A percentile compares a stretch with the other conserved stretches of the same genome.
Evolutionary conservation across 2,329 filamentous ascomycete genomes (phyloP).

Genomic region (Exophiala dermatitidis): DNA sequence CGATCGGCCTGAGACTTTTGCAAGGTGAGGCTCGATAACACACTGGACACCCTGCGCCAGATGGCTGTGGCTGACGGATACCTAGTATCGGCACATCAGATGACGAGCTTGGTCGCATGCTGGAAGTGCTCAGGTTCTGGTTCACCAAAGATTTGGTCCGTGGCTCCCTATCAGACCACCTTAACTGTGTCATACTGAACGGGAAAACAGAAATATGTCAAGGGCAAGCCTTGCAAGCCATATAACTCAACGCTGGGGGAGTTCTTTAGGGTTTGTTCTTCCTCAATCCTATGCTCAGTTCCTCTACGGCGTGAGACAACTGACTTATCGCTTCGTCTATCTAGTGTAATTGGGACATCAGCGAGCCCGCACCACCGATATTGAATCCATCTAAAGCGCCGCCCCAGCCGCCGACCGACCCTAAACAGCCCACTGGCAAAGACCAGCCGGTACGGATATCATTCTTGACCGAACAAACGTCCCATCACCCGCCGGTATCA

Average conservation of each 20-base stretch:
- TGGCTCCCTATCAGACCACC: background rate
- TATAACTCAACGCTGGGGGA: constrained; percentile 97
- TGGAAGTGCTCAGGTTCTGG: constrained; percentile 93
- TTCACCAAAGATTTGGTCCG: constrained; percentile 86
- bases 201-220: constrained; percentile 75
- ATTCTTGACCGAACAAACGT: constrained; percentile 95
- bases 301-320: background rate
- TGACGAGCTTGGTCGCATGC: constrained; percentile 84
- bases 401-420: constrained; percentile 33
- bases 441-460: constrained; percentile 64
- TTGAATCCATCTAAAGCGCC: constrained; percentile 29
- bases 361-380: constrained; percentile 66
- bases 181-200: constrained; percentile 10
- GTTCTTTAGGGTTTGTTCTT: constrained; percentile 76
- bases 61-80: constrained; percentile 34
- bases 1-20: constrained; percentile 87
- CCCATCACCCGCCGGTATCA: constrained; percentile 93
- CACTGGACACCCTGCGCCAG: background rate
- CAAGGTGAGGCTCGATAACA: constrained; percentile 42
- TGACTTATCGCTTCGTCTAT: background rate
- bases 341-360: constrained; percentile 91
- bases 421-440: constrained; percentile 29
- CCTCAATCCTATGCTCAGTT: background rate
- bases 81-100: constrained; percentile 75
- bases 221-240: constrained; percentile 96